A percentile compares a stretch with the other conserved stretches of the same genome.
These are phyloP conservation scores for Trichoderma sp. DNA, from an alignment of 2,329 filamentous ascomycete genomes.

Conservation along the genomic window DNA sequence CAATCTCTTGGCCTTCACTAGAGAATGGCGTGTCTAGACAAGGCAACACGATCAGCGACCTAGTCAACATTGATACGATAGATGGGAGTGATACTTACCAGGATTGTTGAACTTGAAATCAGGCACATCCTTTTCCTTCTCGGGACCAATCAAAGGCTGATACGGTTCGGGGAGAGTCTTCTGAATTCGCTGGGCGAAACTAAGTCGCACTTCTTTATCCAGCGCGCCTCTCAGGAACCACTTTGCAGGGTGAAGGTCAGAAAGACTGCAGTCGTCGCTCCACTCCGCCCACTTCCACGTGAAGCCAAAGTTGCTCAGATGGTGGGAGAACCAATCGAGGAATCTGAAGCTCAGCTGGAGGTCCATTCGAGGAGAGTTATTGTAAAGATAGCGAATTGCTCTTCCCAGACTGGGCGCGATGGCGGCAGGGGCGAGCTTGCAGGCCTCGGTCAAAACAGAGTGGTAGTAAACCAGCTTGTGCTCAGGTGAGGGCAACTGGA, in stretches of 20 bases:
- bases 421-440: conserved; percentile 93
- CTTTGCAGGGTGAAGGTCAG: conserved; percentile 79
- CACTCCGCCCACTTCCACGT: conserved; percentile 99
- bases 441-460: conserved; percentile 87
- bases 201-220: conserved; percentile 95
- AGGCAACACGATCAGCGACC: conserved; percentile 3
- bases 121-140: conserved; percentile 92
- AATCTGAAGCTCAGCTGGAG: conserved; percentile 84
- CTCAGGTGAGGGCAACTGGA: conserved; percentile 80
- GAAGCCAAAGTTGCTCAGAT: conserved; percentile 98
- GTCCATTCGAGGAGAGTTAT: conserved; percentile 77
- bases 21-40: conserved; percentile 73
- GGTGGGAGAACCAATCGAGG: conserved; percentile 96
- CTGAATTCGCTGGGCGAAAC: conserved; percentile 93
- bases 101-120: conserved; percentile 86
- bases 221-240: conserved; percentile 87
- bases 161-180: conserved; percentile 86
- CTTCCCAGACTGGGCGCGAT: conserved; percentile 91
- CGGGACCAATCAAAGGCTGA: conserved; percentile 73
- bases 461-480: conserved; percentile 98
- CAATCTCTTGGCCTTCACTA: conserved; percentile 77
- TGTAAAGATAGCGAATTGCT: conserved; percentile 88
- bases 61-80: background rate
- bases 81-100: conserved; percentile 49
- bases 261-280: conserved; percentile 78